These are phyloP conservation scores for Hyaloperonospora arabidopsidis DNA, from an alignment of 352 stramenopile genomes.

Conservation along the genomic window DNA sequence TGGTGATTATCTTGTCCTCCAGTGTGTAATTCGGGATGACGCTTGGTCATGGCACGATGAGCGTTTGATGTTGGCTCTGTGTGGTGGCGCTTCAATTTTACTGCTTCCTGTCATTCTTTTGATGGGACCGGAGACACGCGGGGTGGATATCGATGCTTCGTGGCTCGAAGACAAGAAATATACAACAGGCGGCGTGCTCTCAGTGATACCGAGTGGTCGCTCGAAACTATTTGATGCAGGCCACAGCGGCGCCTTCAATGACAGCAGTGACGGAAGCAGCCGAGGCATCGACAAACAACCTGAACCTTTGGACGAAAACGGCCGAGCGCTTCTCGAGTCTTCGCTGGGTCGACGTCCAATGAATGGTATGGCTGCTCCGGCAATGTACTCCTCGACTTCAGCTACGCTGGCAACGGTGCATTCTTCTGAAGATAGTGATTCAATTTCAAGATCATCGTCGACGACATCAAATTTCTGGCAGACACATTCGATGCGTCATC, in stretches of 20 bases:
- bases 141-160: slow-evolving; percentile 32
- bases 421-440: slow-evolving; percentile 11
- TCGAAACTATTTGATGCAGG: too few species aligned
- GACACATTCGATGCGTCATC: slow-evolving; percentile 21
- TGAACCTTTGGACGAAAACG: too few species aligned
- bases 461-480: slow-evolving; percentile 24
- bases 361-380: slow-evolving; percentile 6
- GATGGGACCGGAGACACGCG: slow-evolving; percentile 29
- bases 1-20: slow-evolving; percentile 29
- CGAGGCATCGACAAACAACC: too few species aligned
- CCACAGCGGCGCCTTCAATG: too few species aligned
- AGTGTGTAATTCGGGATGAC: slow-evolving; percentile 17
- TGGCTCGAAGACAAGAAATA: slow-evolving; percentile 23
- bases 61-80: slow-evolving; percentile 18
- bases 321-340: background rate
- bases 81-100: slow-evolving; percentile 12
- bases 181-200: slow-evolving; percentile 7
- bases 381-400: background rate
- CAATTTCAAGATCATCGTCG: slow-evolving; percentile 17
- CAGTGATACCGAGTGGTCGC: too few species aligned
- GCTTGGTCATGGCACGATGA: slow-evolving; percentile 27
- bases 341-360: slow-evolving; percentile 7
- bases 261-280: too few species aligned
- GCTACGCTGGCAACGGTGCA: slow-evolving; percentile 6
- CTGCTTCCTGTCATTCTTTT: slow-evolving; percentile 25